Base-by-base conservation (phyloP, 2,329 filamentous ascomycete species). In the Aspergillus pseudoglaucus region DNA sequence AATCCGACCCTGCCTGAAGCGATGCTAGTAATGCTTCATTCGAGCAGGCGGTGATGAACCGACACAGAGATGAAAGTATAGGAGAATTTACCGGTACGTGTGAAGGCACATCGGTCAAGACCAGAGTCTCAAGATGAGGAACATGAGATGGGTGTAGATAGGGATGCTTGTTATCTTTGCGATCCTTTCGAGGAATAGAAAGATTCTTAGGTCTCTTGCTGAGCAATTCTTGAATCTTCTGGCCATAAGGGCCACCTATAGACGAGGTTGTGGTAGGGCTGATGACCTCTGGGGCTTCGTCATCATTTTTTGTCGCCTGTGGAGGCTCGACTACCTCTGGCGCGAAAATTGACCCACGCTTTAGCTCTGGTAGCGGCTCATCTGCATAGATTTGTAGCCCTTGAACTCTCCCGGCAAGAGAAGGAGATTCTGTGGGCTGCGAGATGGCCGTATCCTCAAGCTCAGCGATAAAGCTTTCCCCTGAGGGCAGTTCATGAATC, bases 21-120 rank as follows among this genome's bases (percentile, higher is more conserved):
- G 64, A 71, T 17, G 80, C 78, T 8, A 81, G 71, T 9, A 71
- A 60, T 0, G 73, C 62, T 64, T 83, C 80, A 46, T 77, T 72
- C 12, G 79, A 78, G 54, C 79, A 82, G 39, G 75, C 72, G 45
- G 70, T 74, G 51, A 83, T 76, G 59, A 81, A 83, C 10, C 72
- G 64, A 41, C 74, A 76, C 4, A 84, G 62, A 6, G 71, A 62
- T 10, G 66, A 52, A 4, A 71, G 51, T 15, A 79, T 64, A 1
- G 67, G 56, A 2, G 74, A 74, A 22, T 70, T 69, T 7, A 59
- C 56, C 5, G 64, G 61, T 4, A 72, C 64, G 37, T 69, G 64
- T 4, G 64, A 67, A 0, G 81, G 80, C 1, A 83, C 72, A 50
- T 79, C 74, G 1, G 79, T 82, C 40, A 84, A 63, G 2, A 81